Base-by-base conservation (phyloP, 164 flowering plant species). In the Macadamia integrifolia region DNA sequence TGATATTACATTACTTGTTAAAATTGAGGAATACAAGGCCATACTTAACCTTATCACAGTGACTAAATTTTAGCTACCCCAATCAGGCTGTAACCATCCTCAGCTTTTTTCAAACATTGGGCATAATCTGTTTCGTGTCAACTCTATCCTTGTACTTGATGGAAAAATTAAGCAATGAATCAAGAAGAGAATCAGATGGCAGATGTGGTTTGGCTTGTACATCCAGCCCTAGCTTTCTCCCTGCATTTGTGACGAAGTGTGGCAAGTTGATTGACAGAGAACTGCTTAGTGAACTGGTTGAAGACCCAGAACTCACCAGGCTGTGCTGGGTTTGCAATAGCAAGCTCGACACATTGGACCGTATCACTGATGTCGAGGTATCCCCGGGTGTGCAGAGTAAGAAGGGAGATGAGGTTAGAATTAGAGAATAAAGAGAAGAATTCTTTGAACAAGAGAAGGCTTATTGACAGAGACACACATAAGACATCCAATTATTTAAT, bases 321-420 rank as follows among this genome's bases (percentile, higher is more conserved):
- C 6, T 77, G 58, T 61, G 98, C 98, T 42, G 97, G 71, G 69
- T 90, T 88, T 61, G 96, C 90, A 69, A 91, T 88, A 60, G 98
- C 97, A 30, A 91, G 88, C 76, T 91, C 97, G 6, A 93, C 92
- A 56, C 97, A 91, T 73, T 91, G 97, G 64, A 93, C 93, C 49
- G 98, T 93, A 64, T 93, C 98, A 76, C 98, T 85, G 67, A 91
- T 91, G 83, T 93, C 98, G 55, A 93, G 94, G 81, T 88, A 91
- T 13, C 96, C 97, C 69, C 97, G 74, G 35, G 98, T 93, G 94
- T 93, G 87, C 50, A 46, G 9, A 8, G 50, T 46, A 46, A 46
- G 50, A 46, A 46, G 50, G 1, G 50, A 46, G 1, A 46, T 3
- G 50, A 46, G 9, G 50, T 46, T 3, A 46, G 13, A 46, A 46